These are phyloP conservation scores for Entomortierella chlamydospora DNA, from an alignment of 192 early-diverging fungal genomes.

Conservation along the genomic window DNA sequence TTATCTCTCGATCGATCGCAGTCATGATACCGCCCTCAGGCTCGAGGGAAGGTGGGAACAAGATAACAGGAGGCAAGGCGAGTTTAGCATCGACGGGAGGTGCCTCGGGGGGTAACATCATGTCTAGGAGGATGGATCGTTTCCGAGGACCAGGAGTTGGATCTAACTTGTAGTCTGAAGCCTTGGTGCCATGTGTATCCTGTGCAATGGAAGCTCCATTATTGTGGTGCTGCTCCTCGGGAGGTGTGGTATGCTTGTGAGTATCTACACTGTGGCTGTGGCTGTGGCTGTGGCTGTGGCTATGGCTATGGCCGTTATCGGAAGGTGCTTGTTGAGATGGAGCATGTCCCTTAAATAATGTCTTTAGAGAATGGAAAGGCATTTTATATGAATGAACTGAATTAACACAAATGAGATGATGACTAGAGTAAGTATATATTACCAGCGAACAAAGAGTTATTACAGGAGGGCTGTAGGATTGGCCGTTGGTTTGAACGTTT, in stretches of 20 bases:
- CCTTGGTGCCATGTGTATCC: constrained; percentile 1
- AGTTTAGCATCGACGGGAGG: constrained; percentile 19
- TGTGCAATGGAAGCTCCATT: background rate
- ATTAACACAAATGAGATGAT: no score
- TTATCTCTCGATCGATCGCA: constrained; percentile 5
- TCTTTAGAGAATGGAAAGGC: constrained; percentile 8
- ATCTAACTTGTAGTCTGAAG: constrained; percentile 12
- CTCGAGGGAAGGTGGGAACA: constrained; percentile 20
- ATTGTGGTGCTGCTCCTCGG: background rate
- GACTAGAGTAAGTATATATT: no score
- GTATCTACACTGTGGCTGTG: background rate
- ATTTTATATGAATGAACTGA: background rate
- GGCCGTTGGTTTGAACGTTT: no score
- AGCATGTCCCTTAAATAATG: constrained; percentile 10
- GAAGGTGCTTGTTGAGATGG: background rate
- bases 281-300: background rate
- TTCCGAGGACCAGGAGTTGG: constrained; percentile 17
- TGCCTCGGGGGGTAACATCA: constrained; percentile 44
- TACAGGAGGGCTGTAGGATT: no score
- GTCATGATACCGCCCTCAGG: background rate
- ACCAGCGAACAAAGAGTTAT: no score
- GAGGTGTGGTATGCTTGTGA: background rate
- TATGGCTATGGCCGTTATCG: background rate
- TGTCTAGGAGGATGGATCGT: constrained; percentile 42
- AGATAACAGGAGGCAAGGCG: constrained; percentile 16